Conservation (phyloP, 768 basidiomycete genomes). For the Hygrophoropsis aurantiaca region DNA sequence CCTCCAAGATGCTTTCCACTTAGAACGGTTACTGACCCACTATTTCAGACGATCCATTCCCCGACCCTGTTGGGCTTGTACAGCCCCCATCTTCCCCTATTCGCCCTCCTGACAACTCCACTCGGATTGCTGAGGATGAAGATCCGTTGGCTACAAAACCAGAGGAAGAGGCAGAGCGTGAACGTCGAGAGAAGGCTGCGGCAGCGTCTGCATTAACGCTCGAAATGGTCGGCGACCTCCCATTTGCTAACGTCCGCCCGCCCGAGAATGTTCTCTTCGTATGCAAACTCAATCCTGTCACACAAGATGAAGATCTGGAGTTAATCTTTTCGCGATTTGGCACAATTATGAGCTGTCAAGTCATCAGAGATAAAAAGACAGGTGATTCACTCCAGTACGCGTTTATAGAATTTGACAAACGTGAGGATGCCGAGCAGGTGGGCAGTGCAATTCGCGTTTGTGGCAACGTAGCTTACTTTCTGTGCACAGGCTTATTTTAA, state of each 20-base stretch:
- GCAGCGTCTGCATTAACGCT: constrained; percentile 92
- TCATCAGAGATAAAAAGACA: constrained; percentile 93
- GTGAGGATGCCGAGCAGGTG: constrained; percentile 93
- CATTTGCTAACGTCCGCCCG: constrained; percentile 96
- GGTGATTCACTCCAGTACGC: constrained; percentile 98
- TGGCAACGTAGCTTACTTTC: constrained; percentile 5
- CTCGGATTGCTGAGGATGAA: constrained; percentile 94
- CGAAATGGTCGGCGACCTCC: constrained; percentile 99
- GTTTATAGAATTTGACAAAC: constrained; percentile 96
- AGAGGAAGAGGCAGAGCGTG: constrained; percentile 81
- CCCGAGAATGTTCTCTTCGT: constrained; percentile 99
- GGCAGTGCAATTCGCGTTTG: constrained; percentile 16
- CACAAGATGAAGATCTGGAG: constrained; percentile 93
- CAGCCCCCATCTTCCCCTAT: constrained; percentile 76
- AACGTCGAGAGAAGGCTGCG: constrained; percentile 84
- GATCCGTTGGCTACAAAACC: constrained; percentile 80
- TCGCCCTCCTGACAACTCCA: constrained; percentile 79
- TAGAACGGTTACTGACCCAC: constrained; percentile 1
- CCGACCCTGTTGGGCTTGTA: constrained; percentile 77
- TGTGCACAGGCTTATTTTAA: constrained; percentile 87
- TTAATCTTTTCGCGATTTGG: constrained; percentile 97
- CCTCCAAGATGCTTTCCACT: background rate
- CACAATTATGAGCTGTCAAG: constrained; percentile 94
- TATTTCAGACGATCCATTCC: constrained; percentile 86
- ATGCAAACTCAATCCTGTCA: constrained; percentile 96